These are phyloP conservation scores for Podila verticillata DNA, from an alignment of 192 early-diverging fungal species.

Conservation along the genomic window DNA sequence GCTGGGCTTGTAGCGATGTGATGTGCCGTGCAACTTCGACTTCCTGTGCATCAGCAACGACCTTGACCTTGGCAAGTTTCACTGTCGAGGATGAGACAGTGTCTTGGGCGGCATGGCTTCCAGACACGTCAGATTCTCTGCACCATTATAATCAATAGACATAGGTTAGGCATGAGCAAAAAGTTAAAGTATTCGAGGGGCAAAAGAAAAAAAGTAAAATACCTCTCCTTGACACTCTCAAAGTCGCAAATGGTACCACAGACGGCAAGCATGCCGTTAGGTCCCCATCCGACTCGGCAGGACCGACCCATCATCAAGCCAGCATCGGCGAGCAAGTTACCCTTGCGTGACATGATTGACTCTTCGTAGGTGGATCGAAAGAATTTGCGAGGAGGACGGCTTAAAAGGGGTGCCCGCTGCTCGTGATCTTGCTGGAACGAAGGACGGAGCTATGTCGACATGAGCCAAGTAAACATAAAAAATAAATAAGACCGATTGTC, in stretches of 20 bases:
- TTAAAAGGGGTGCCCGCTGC: constrained; percentile 3
- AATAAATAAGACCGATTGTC: constrained; percentile 10
- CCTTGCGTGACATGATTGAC: constrained; percentile 46
- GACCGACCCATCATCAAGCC: constrained; percentile 84
- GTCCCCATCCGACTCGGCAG: constrained; percentile 89
- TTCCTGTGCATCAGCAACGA: constrained; percentile 10
- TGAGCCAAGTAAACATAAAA: background rate
- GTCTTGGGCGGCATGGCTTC: background rate
- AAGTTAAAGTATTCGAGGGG: too few relatives aligned
- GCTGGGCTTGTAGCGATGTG: constrained; percentile 21
- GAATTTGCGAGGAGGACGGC: constrained; percentile 28
- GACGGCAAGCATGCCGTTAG: constrained; percentile 73
- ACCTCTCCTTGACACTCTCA: constrained; percentile 40
- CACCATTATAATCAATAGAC: background rate
- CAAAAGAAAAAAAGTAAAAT: background rate
- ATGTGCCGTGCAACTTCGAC: constrained; percentile 16
- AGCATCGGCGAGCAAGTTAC: constrained; percentile 70
- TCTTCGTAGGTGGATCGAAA: constrained; percentile 25
- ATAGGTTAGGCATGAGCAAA: too few relatives aligned
- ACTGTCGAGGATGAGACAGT: constrained; percentile 10
- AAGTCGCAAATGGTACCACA: constrained; percentile 53
- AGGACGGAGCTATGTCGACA: constrained; percentile 24
- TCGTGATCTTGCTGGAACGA: constrained; percentile 36
- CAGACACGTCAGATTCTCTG: background rate
- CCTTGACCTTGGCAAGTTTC: constrained; percentile 12